phyloP scores from a whole-genome alignment of 2,329 filamentous ascomycete genomes.

The Neofusicoccum cordaticola region DNA sequence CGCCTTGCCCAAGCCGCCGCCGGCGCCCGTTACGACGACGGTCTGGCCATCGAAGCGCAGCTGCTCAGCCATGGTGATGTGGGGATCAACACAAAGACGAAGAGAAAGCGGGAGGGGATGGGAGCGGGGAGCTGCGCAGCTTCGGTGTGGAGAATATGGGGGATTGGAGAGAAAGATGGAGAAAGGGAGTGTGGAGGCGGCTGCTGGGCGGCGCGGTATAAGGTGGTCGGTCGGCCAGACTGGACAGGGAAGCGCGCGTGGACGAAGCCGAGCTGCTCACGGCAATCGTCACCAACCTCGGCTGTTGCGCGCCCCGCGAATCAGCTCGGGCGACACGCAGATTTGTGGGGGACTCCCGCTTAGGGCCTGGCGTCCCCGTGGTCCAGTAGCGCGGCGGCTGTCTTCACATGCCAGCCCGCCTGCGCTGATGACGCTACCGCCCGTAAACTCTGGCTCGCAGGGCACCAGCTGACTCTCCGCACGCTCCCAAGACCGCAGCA shows the following conservation, averaged over 20 bases:
- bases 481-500: not conserved
- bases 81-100: not conserved
- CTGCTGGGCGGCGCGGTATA: not conserved
- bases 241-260: slow-evolving; percentile 1
- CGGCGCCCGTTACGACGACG: slow-evolving; percentile 83
- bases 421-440: slow-evolving; percentile 5
- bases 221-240: not conserved
- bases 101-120: slow-evolving; percentile 1
- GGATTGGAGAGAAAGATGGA: not conserved
- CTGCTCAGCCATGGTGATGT: slow-evolving; percentile 30
- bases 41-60: slow-evolving; percentile 86
- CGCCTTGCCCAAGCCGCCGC: slow-evolving; percentile 76
- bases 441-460: not conserved
- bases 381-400: not conserved
- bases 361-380: no score
- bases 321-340: not conserved
- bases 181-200: not conserved
- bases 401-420: slow-evolving; percentile 17
- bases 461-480: not conserved
- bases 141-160: not conserved
- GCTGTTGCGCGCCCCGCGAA: not conserved
- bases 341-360: not conserved
- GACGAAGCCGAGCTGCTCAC: slow-evolving; percentile 14
- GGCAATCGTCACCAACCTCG: slow-evolving; percentile 17
- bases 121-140: not conserved